Conservation (phyloP, 2,329 filamentous ascomycete species). For the Ophiostoma sp. region DNA sequence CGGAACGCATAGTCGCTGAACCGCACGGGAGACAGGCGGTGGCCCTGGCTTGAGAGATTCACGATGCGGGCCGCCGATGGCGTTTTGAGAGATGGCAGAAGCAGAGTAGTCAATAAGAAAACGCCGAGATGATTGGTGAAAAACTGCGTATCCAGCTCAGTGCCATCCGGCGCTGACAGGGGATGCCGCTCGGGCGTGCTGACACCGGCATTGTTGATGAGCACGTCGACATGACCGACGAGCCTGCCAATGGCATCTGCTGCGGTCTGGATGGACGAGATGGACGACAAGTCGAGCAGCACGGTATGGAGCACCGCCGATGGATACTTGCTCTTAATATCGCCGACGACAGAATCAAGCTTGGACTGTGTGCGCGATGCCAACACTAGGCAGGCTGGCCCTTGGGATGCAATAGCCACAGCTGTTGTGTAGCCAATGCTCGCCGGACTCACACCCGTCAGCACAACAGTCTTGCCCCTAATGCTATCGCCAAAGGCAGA, state of each 20-base stretch:
- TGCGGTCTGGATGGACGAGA: not conserved
- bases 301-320: constrained; percentile 1
- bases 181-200: constrained; percentile 34
- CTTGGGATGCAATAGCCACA: constrained; percentile 42
- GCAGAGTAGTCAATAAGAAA: not conserved
- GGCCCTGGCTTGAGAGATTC: constrained; percentile 39
- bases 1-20: constrained; percentile 42
- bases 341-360: not conserved
- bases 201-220: constrained; percentile 43
- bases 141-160: constrained; percentile 27
- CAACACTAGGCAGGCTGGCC: constrained; percentile 40
- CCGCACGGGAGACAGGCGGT: constrained; percentile 37
- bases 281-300: not conserved
- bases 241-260: not conserved
- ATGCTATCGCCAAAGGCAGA: constrained; percentile 24
- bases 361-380: constrained; percentile 27
- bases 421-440: constrained; percentile 41
- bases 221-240: constrained; percentile 31
- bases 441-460: constrained; percentile 40
- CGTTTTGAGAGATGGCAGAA: not conserved
- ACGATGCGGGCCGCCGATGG: constrained; percentile 36
- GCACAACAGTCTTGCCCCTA: constrained; percentile 25
- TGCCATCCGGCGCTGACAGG: constrained; percentile 33
- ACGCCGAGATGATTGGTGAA: not conserved
- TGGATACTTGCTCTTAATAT: not conserved